Base-by-base conservation (phyloP, 2,329 filamentous ascomycete species). In the Didymosphaeria variabile region DNA sequence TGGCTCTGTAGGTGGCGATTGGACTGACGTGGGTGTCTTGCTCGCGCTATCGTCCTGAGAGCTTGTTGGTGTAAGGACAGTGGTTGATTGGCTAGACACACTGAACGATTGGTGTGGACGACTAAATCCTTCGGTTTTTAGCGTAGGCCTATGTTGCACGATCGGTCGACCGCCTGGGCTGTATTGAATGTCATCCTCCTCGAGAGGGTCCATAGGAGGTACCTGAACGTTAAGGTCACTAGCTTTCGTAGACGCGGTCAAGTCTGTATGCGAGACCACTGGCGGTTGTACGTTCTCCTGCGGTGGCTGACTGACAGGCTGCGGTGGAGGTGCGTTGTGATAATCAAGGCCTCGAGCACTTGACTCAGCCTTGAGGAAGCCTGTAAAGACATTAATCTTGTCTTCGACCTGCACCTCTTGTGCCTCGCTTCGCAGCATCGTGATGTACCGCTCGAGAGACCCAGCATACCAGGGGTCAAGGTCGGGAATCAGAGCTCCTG, bases 401-500 rank as follows among this genome's bases (percentile, higher is more conserved):
- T 85, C 82, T 57, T 83, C 79, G 47, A 86, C 82, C 70, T 50
- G 81, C 76, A 58, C 78, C 75, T 73, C 72, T 12, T 53, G 60
- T 32, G 82, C 79, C 67, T 87, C 85, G 55, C 82, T 80, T 52
- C 82, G 81, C 26, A 87, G 76, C 84, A 87, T 87, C 4, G 79
- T 76, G 32, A 85, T 81, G 66, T 83, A 87, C 45, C 85, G 79
- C 53, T 84, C 81, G 51, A 87, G 70, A 29, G 85, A 87, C 2
- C 84, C 83, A 65, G 81, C 83, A 64, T 83, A 87, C 83, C 85
- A 87, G 2, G 84, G 82, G 61, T 86, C 83, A n/a, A 87, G 76
- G 64, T 86, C 85, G 26, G 83, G 82, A 64, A 86, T 81, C 54
- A 78, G 59, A 57, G 79, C 76, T 26, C 66, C 64, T 47, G 74